Evolutionary conservation across 176 grass and related monocot genomes (phyloP), one percentile per base, ranked within the genome.

Genomic region (Carex cristatella): DNA sequence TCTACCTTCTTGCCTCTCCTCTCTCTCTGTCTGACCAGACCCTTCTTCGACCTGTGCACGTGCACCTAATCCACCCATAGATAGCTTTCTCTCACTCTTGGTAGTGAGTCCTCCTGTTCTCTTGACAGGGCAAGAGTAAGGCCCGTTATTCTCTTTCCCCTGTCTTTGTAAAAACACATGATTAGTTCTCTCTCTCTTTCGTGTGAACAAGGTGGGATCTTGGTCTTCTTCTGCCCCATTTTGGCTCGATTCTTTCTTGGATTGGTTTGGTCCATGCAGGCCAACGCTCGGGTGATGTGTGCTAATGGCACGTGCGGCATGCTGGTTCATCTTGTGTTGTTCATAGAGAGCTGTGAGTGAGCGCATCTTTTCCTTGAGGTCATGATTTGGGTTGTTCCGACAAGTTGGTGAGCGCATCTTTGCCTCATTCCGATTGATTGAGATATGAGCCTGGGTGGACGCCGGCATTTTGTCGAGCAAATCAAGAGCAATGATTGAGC

Each of bases 301-400:
- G 31, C 85, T 86, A 65, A 65, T 64, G 65, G 70, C 38, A 15
- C 92, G 86, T 44, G 88, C 62, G 65, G 88, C 88, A 31, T 86
- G 64, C 28, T 88, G 87, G 48, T 31, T 83, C 85, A 83, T 85
- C 85, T 91, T 90, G 2, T 98, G 93, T 88, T 98, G 89, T 89
- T 98, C 90, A 83, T 91, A 98, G 23, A 80, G 46, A 53, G 89
- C 84, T 33, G 88, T 94, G 88, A 99, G 91, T 2, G 79, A 86
- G 15, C 72, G 85, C 88, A 99, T 81, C 91, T 94, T 99, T 60
- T 95, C 93, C 78, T 90, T 90, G 64, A 99, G 93, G n/a, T 86
- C 85, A 53, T 92, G 88, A 82, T 99, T 93, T 40, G 87, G 76
- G 59, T 89, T 90, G 8, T 74, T 53, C n/a, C 87, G 71, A 40